Conservation (phyloP, 2,329 filamentous ascomycete species). For the Sporothrix mexicana region DNA sequence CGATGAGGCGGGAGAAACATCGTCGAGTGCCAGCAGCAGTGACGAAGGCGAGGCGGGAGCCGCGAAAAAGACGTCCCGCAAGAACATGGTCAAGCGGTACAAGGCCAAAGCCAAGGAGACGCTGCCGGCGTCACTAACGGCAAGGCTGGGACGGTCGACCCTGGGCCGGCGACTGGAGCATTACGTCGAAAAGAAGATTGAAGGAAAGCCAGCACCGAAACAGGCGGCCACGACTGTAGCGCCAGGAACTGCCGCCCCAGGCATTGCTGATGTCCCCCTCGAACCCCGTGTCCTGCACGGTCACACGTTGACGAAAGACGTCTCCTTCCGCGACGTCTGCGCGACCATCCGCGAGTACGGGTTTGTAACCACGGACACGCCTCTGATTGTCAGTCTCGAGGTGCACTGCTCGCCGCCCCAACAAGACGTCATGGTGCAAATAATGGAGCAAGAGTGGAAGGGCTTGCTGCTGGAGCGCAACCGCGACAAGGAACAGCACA, state of each 20-base stretch:
- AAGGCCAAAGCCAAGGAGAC: conserved; percentile 69
- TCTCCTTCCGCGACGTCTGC: conserved; percentile 86
- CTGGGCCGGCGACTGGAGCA: conserved; percentile 52
- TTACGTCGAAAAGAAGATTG: conserved; percentile 43
- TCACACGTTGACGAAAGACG: conserved; percentile 87
- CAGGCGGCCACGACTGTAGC: not conserved
- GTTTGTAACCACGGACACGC: conserved; percentile 76
- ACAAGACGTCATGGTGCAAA: conserved; percentile 88
- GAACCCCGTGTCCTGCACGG: conserved; percentile 86
- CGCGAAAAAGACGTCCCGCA: conserved; percentile 52
- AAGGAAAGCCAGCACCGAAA: conserved; percentile 32
- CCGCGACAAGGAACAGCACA: not conserved
- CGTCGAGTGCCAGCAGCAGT: conserved; percentile 55
- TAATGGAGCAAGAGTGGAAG: conserved; percentile 87
- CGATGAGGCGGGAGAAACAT: conserved; percentile 1
- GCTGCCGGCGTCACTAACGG: conserved; percentile 51
- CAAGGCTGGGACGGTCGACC: conserved; percentile 56
- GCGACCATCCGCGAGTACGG: conserved; percentile 77
- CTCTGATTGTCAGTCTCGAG: conserved; percentile 92
- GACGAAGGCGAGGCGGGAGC: conserved; percentile 42
- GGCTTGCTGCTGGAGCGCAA: conserved; percentile 67
- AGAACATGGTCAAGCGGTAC: conserved; percentile 66
- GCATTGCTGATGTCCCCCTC: conserved; percentile 21
- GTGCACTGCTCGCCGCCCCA: conserved; percentile 83
- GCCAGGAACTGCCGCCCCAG: not conserved